Evolutionary conservation across 2,329 filamentous ascomycete genomes (phyloP).

Genomic region (Xylaria sp.): DNA sequence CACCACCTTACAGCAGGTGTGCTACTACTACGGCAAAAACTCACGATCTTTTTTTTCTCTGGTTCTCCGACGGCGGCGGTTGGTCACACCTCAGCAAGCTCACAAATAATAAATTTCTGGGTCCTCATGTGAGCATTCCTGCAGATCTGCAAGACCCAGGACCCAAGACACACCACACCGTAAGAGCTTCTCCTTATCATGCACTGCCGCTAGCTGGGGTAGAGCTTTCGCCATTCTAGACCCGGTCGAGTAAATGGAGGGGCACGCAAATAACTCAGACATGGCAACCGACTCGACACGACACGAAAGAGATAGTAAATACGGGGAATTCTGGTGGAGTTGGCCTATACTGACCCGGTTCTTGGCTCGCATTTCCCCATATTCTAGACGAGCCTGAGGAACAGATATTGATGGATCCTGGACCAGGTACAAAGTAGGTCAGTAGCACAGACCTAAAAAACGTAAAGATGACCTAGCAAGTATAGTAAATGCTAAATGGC

Average conservation of each 20-base stretch:
- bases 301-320: background rate
- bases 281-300: background rate
- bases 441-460: background rate
- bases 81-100: conserved; percentile 12
- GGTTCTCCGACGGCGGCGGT: conserved; percentile 28
- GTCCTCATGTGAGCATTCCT: conserved; percentile 38
- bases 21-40: conserved; percentile 24
- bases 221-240: conserved; percentile 17
- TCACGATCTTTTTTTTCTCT: conserved; percentile 36
- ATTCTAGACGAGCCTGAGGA: conserved; percentile 29
- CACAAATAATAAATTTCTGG: conserved; percentile 27
- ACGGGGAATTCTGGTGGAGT: conserved; percentile 32
- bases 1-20: background rate
- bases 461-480: background rate
- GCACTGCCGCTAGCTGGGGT: conserved; percentile 11
- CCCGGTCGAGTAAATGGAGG: conserved; percentile 28
- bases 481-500: background rate
- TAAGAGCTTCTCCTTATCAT: conserved; percentile 4
- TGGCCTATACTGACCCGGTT: background rate
- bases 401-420: conserved; percentile 2
- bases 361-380: conserved; percentile 26
- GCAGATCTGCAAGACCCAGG: conserved; percentile 15
- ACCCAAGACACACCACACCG: conserved; percentile 11
- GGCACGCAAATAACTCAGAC: conserved; percentile 7
- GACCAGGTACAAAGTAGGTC: background rate